Base-by-base conservation (phyloP, 208 protist species). In the Leptomonas seymouri region DNA sequence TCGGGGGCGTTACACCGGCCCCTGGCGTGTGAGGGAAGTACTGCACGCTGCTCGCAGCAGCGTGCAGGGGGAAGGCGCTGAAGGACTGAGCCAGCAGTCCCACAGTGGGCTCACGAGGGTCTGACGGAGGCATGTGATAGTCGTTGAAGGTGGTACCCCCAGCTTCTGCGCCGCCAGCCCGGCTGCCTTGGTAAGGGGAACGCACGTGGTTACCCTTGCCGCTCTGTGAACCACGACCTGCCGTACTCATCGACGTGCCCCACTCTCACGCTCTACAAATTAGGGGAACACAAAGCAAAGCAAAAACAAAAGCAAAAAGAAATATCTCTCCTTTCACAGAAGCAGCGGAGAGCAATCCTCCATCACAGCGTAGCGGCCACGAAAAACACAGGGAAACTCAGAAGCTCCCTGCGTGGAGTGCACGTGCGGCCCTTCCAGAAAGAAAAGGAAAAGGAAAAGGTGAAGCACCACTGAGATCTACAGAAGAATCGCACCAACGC, bases 21-120 rank as follows among this genome's bases (percentile, higher is more conserved):
- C 57, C 56, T 21, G 55, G 34, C 0, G 48, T 25, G 21, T 65
- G 44, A 4, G 57, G 7, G 27, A 63, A 64, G 56, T 72, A 55
- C 4, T 34, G 45, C 2, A 46, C 53, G 16, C 57, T 16, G 21
- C 41, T 48, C 11, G 36, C 18, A 15, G 56, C 20, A 14, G 34
- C 45, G 25, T 14, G 34, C n/a, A 39, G 39, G 56, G 56, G 25
- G 39, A 46, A 15, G 23, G 56, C 46, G 39, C 36, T 16, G 36
- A 21, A 61, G 8, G 36, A 49, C 39, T 46, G 56, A 2, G 30
- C 56, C 5, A 39, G 49, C 6, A 23, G 41, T 9, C 34, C 15
- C 56, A 49, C 25, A 39, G 49, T 3, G 39, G n/a, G 56, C 56
- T 61, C 41, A 20, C 56, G 36, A 15, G 56, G 34, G 56, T 61